Evolutionary conservation across 2,329 filamentous ascomycete genomes (phyloP), one percentile per base, ranked within the genome.

Genomic region (Sporothrix brunneoviolacea): DNA sequence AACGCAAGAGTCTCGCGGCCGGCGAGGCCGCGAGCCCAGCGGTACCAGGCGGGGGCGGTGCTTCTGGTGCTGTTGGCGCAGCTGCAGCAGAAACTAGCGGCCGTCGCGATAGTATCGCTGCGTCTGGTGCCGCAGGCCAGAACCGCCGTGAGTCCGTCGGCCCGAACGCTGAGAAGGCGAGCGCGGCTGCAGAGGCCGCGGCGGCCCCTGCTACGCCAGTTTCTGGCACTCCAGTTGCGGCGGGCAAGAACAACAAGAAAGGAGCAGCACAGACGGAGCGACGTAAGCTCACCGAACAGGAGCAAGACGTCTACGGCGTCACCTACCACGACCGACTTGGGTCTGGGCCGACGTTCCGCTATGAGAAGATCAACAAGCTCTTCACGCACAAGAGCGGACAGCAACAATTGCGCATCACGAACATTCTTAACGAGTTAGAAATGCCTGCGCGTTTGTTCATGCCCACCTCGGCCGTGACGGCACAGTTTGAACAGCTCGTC

Each of bases 331-430:
- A 97, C 50, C 86, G 91, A 24, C 76, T 96, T 35, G 83, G 85
- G 2, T 86, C 84, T 8, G 91, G 93, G 7, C 88, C 95, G 32
- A 85, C 88, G 13, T 97, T 97, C 76, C 87, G 91, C 12, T 89
- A 89, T 24, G 87, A 91, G 60, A 84, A 82, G 64, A 80, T 91
- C 52, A 83, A 84, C 58, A 90, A 90, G 66, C 79, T 88, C 21
- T 84, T 89, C 50, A 82, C 83, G 33, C 85, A 85, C 56, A 91
- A 91, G 69, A 85, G 80, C 15, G 80, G 84, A 48, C 80, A 86
- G 54, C 86, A 91, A 63, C 87, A 88, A 57, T 68, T 81, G 54
- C 86, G 87, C 56, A 90, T 93, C 56, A 81, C 76, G 13, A 84
- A 84, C 49, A 82, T 83, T 4, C 78, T 93, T 21, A 75, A 74